Evolutionary conservation across 2,329 filamentous ascomycete species (phyloP), one percentile per base, ranked within the genome.

Genomic region (Emmonsiellopsis sp.): DNA sequence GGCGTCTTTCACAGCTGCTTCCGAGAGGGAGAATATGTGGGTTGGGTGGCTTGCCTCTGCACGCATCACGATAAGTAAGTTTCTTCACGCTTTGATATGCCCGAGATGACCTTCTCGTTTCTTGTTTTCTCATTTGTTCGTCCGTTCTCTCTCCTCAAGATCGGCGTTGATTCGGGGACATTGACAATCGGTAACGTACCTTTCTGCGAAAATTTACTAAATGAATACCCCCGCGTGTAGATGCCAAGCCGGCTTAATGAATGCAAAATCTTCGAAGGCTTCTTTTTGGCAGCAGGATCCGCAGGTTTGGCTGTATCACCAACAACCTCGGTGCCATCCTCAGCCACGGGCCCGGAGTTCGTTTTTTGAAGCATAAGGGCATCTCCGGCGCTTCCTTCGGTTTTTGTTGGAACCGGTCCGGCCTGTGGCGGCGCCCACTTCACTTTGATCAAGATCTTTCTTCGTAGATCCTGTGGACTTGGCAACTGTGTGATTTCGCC

Each of bases 141-240:
- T 48, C n/a, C 6, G 6, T 21, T 21, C 21, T 10, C n/a, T 43
- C 31, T 11, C n/a, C 27, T 17, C 39, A 37, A 11, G 49, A 32
- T 39, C 34, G 17, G n/a, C 13, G 13, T 8, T 10, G 8, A 39
- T 44, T 31, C 34, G 14, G 37, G 42, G 34, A 49, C 33, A 37
- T 55, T 45, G 6, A 49, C 5, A 44, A 44, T 53, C 36, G 31
- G 31, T 53, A 49, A 78, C 81, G 42, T 73, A 80, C 70, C 77
- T 33, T 84, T 82, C 33, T 85, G 82, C 27, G 83, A 77, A 56
- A 95, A 86, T 54, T 79, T 77, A 56, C 81, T 80, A 70, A 91
- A 96, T 58, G 87, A 86, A 65, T 88, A 89, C 59, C 87, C 91
- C 60, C 88, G 83, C 2, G 89, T 95, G 68, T 95, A 96, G 31